phyloP scores from a whole-genome alignment of 2,329 filamentous ascomycete genomes.

The Aspergillus sp. region DNA sequence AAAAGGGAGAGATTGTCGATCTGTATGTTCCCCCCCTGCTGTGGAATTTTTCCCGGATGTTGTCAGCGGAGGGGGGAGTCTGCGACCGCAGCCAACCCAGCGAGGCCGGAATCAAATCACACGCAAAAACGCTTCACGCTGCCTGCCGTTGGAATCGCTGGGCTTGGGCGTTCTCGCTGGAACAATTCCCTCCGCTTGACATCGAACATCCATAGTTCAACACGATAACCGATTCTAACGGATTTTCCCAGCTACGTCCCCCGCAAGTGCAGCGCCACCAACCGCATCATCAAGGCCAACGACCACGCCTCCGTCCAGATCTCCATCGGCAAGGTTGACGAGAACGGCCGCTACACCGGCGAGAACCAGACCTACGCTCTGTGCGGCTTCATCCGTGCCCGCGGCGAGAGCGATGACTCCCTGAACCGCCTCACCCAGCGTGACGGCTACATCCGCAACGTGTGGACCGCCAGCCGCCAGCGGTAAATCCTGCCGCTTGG shows the following conservation, averaged over 20 bases:
- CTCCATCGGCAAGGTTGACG: conserved; percentile 95
- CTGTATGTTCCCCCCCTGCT: conserved; percentile 63
- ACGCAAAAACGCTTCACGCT: too few relatives aligned
- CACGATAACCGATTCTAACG: conserved; percentile 11
- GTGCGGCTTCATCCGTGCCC: conserved; percentile 94
- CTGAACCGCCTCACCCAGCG: conserved; percentile 94
- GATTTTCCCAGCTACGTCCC: conserved; percentile 74
- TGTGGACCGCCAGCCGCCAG: conserved; percentile 76
- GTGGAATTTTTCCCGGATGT: conserved; percentile 4
- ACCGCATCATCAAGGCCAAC: conserved; percentile 99
- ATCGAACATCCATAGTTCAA: conserved; percentile 8
- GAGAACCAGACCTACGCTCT: conserved; percentile 98
- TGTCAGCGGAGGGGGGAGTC: background rate
- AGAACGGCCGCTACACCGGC: conserved; percentile 94
- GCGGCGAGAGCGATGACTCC: conserved; percentile 96
- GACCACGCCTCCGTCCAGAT: conserved; percentile 99
- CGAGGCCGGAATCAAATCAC: too few relatives aligned
- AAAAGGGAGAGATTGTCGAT: conserved; percentile 99
- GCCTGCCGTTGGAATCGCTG: too few relatives aligned
- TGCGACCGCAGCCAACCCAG: background rate
- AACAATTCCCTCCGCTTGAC: background rate
- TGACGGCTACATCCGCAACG: conserved; percentile 94
- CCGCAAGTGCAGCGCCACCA: conserved; percentile 97
- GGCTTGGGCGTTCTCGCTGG: too few relatives aligned
- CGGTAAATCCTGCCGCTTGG: conserved; percentile 34